Conservation (phyloP, 352 stramenopile species). For the Globisporangium alternatum region DNA sequence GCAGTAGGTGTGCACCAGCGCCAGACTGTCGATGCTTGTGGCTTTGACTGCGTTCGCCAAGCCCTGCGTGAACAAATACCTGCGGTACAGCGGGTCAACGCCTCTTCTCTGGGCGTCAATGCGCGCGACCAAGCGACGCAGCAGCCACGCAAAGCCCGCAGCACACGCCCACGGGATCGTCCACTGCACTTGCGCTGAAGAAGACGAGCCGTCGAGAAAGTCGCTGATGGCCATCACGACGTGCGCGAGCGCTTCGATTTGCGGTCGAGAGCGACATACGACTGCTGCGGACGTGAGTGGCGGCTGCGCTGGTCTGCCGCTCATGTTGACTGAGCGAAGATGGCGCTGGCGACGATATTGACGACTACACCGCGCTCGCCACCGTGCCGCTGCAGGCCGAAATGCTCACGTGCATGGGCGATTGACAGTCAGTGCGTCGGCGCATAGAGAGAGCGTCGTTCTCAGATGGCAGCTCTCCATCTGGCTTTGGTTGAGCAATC, state of each 20-base stretch:
- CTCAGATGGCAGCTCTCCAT: too few relatives aligned
- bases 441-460: too few relatives aligned
- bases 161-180: background rate
- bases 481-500: too few relatives aligned
- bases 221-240: background rate
- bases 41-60: background rate
- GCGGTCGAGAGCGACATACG: background rate
- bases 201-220: conserved; percentile 1
- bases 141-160: conserved; percentile 1
- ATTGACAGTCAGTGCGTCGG: too few relatives aligned
- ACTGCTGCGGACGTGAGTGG: conserved; percentile 3
- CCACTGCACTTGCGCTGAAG: background rate
- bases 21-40: background rate
- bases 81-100: background rate
- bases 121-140: background rate
- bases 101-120: background rate
- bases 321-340: background rate
- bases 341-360: background rate
- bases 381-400: too few relatives aligned
- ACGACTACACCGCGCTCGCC: background rate
- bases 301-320: background rate
- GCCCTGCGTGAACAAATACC: background rate
- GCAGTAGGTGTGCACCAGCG: background rate
- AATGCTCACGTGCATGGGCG: too few relatives aligned
- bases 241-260: background rate